phyloP scores from a whole-genome alignment of 495 filamentous ascomycete species.

The Penicillium paxilli region DNA sequence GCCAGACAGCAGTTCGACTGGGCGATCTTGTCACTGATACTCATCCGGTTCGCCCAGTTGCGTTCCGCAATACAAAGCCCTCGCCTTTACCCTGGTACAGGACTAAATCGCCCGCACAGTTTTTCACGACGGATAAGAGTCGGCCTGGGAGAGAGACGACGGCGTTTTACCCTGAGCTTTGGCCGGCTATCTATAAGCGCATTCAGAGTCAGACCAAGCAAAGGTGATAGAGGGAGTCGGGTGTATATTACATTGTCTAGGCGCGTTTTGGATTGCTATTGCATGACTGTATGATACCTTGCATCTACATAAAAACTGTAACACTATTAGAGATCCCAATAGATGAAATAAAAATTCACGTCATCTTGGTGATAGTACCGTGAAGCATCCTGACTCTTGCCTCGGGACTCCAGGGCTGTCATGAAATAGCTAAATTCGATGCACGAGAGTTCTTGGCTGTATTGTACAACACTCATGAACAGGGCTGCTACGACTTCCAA shows the following conservation, averaged over 20 bases:
- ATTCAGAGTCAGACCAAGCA: conserved; percentile 30
- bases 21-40: conserved; percentile 38
- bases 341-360: too few relatives aligned
- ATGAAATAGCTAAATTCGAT: too few relatives aligned
- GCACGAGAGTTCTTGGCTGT: too few relatives aligned
- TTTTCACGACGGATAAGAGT: conserved; percentile 35
- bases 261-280: neutral
- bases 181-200: conserved; percentile 39
- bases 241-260: too few relatives aligned
- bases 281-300: conserved; percentile 5
- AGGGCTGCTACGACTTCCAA: too few relatives aligned
- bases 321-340: neutral
- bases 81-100: conserved; percentile 34
- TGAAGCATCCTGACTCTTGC: too few relatives aligned
- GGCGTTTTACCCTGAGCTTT: conserved; percentile 44
- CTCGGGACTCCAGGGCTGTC: too few relatives aligned
- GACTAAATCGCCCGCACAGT: conserved; percentile 29
- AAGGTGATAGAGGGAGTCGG: neutral
- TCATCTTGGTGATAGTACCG: too few relatives aligned
- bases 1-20: conserved; percentile 38
- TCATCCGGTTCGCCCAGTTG: conserved; percentile 35
- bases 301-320: neutral
- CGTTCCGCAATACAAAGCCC: conserved; percentile 38
- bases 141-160: conserved; percentile 33
- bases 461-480: too few relatives aligned